Base-by-base conservation (phyloP, 2,329 filamentous ascomycete species). In the Sordariomycetes sp. region DNA sequence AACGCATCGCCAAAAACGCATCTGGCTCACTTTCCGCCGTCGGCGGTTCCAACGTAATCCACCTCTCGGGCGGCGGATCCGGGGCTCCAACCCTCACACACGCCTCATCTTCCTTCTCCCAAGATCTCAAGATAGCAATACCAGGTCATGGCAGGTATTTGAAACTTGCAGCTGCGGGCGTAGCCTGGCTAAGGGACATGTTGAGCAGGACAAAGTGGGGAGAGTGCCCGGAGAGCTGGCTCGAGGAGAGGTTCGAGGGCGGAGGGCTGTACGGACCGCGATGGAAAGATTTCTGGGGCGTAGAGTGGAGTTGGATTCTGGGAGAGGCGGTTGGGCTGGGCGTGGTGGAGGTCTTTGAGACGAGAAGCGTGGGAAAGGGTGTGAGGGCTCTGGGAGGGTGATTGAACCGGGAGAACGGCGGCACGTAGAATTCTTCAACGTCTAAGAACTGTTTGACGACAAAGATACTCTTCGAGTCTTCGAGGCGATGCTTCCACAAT, bases 321-420 rank as follows among this genome's bases (percentile, higher is more conserved):
- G 76, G 72, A 26, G 81, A 86, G 53, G 82, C 79, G 28, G 65
- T 84, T 17, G 83, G 82, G 0, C 65, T 76, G 19, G 83, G 83
- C 2, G 49, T 80, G 12, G 69, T 86, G 4, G 82, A 88, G 55
- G 58, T 84, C 11, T 88, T 88, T 52, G 74, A 85, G 48, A 87
- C 82, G 10, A 68, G 78, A 11, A 82, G 75, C 46, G 79, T 86
- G n/a, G 82, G 82, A 2, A 65, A 71, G 39, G 82, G 75, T 9
- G 69, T 85, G 38, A 65, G 75, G 43, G 55, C 56, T 20, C 17
- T 38, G 18, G 19, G 36, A 17, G 25, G 25, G 8, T 28, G 25
- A 28, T n/a, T n/a, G n/a, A n/a, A 24, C 21, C 21, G 8, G 8
- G 21, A n/a, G 21, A 8, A 24, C 21, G 21, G 8, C 21, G 21